Evolutionary conservation across 768 basidiomycete genomes (phyloP).

Genomic region (Mycena haematopus): DNA sequence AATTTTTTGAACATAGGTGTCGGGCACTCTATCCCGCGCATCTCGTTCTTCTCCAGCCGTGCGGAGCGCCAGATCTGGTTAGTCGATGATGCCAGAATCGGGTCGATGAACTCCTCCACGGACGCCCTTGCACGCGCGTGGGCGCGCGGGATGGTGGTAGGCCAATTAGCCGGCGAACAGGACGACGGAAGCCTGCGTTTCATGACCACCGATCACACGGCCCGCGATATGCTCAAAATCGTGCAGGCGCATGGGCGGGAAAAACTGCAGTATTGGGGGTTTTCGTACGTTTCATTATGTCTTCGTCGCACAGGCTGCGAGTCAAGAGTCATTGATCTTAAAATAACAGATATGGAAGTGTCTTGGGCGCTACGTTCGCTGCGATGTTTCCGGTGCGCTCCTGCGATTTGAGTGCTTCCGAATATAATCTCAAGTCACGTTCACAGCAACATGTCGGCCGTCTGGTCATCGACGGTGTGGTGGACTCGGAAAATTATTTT

Average conservation of each 20-base stretch:
- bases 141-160: slow-evolving; percentile 14
- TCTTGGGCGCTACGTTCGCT: slow-evolving; percentile 30
- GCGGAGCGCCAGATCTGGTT: slow-evolving; percentile 20
- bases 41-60: slow-evolving; percentile 24
- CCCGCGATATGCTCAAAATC: slow-evolving; percentile 32
- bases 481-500: slow-evolving; percentile 23
- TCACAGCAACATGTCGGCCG: slow-evolving; percentile 25
- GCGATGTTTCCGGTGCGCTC: slow-evolving; percentile 29
- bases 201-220: slow-evolving; percentile 28
- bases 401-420: too few relatives aligned
- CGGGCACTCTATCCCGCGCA: slow-evolving; percentile 23
- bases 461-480: slow-evolving; percentile 27
- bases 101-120: slow-evolving; percentile 18
- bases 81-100: background rate
- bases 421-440: background rate
- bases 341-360: background rate
- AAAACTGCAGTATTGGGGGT: slow-evolving; percentile 30
- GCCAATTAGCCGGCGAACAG: slow-evolving; percentile 14
- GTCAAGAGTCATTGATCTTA: background rate
- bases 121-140: slow-evolving; percentile 15
- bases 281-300: slow-evolving; percentile 25
- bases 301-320: background rate
- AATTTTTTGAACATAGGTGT: slow-evolving; percentile 21
- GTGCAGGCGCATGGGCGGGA: slow-evolving; percentile 21
- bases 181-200: slow-evolving; percentile 25